Evolutionary conservation across 495 filamentous ascomycete species (phyloP), one percentile per base, ranked within the genome.

Genomic region (Aspergillus taichungensis): DNA sequence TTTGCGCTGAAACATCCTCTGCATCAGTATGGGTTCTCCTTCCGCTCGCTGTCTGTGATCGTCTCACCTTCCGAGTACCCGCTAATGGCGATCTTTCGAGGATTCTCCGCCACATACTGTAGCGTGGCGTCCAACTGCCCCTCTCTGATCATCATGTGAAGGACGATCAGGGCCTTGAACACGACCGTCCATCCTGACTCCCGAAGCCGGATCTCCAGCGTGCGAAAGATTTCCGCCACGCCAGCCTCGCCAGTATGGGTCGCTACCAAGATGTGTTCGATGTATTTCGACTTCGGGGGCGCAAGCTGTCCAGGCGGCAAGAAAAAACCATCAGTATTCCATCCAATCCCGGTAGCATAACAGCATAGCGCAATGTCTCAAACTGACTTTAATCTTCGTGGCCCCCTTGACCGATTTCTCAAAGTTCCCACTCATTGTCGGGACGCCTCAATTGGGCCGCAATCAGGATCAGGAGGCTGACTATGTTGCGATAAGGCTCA

Each of bases 121-220:
- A 99, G 71, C 6, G 94, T 94, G 18, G 87, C 85, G 61, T 96
- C 87, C 34, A 79, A 78, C 60, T 91, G 87, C 11, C 92, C 92
- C 67, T 99, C 92, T 47, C 92, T 78, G 49, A 99, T 90, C 91
- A 99, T 96, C 34, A 97, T 71, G 61, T 99, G 92, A 32, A 95
- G 79, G 5, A 94, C 89, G 49, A 99, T 95, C 43, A 99, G 74
- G 42, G 83, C 79, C 66, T 99, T 99, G 80, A 96, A 95, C 44
- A 91, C 88, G 29, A 86, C 81, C 7, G 94, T 97, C 92, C 92
- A 99, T 79, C 90, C 94, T 54, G 90, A 88, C 57, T 99, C 92
- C 53, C 88, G 83, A 39, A 99, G 69, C 41, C 92, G 76, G 57
- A 85, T 79, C 56, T 94, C 88, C 18, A 99, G 67, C 28, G 89